A percentile compares a stretch with the other conserved stretches of the same genome.
Evolutionary conservation across 2,329 filamentous ascomycete species (phyloP).

Genomic region (Exophiala calicioides): DNA sequence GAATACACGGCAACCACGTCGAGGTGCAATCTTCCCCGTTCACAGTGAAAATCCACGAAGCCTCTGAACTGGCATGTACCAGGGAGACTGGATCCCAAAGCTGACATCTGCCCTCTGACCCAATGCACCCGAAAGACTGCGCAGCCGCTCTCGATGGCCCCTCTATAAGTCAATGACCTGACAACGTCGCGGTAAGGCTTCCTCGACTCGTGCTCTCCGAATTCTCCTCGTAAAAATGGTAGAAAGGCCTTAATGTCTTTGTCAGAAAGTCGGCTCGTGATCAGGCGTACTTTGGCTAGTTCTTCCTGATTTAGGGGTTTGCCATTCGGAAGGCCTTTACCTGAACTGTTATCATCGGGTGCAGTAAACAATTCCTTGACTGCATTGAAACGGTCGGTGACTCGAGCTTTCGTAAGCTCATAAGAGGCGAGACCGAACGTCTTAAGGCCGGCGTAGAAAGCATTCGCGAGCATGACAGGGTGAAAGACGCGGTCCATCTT

Average conservation of each 20-base stretch:
- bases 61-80: constrained; percentile 20
- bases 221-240: constrained; percentile 24
- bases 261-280: constrained; percentile 9
- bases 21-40: constrained; percentile 20
- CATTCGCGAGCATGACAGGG: constrained; percentile 21
- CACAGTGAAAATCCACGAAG: constrained; percentile 18
- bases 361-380: not conserved
- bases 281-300: constrained; percentile 9
- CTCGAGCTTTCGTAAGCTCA: constrained; percentile 17
- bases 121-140: constrained; percentile 22
- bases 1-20: constrained; percentile 26
- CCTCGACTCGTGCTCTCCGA: constrained; percentile 16
- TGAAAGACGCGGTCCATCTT: constrained; percentile 28
- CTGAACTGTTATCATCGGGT: not conserved
- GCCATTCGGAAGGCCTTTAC: too few relatives aligned
- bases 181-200: constrained; percentile 20
- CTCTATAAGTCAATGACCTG: constrained; percentile 24
- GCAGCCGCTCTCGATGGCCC: constrained; percentile 21
- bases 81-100: constrained; percentile 5
- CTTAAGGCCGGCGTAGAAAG: constrained; percentile 24
- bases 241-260: constrained; percentile 12
- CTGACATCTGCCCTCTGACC: constrained; percentile 11
- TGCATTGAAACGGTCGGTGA: constrained; percentile 14
- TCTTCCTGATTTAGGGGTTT: constrained; percentile 13
- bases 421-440: constrained; percentile 23